phyloP scores from a whole-genome alignment of 164 flowering plant species.

The Buxus sempervirens region DNA sequence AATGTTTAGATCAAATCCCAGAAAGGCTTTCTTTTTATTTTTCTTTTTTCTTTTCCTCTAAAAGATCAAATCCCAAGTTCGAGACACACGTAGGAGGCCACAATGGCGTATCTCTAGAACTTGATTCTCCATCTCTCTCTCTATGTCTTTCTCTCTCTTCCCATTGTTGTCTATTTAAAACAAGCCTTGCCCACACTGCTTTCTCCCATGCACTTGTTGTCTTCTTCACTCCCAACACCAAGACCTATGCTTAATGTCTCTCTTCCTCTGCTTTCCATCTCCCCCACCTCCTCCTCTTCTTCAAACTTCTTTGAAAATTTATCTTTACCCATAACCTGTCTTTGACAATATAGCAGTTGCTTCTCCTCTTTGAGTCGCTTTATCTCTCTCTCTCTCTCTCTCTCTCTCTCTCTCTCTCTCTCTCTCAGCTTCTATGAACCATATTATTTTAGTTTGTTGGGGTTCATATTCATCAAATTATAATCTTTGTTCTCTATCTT shows the following conservation, averaged over 20 bases:
- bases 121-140: slow-evolving; percentile 13
- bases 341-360: no score
- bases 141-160: slow-evolving; percentile 9
- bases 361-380: no score
- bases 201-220: slow-evolving; percentile 26
- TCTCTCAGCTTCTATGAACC: not conserved
- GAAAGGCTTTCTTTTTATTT: no score
- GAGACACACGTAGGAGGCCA: slow-evolving; percentile 31
- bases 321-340: not conserved
- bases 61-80: no score
- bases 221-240: slow-evolving; percentile 27
- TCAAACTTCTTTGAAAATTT: not conserved
- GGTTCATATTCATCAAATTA: no score
- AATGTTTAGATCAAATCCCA: no score
- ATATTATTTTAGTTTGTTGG: no score
- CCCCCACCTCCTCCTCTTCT: not conserved
- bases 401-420: slow-evolving; percentile 4
- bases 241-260: slow-evolving; percentile 4
- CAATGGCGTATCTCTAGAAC: slow-evolving; percentile 34
- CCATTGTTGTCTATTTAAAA: slow-evolving; percentile 14
- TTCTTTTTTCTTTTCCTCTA: no score
- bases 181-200: slow-evolving; percentile 14
- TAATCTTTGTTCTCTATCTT: no score
- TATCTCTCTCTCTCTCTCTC: no score
- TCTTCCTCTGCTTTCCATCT: not conserved